Evolutionary conservation across 306 rosid species (phyloP), one percentile per base, ranked within the genome.

Genomic region (Rubus parviflorus): DNA sequence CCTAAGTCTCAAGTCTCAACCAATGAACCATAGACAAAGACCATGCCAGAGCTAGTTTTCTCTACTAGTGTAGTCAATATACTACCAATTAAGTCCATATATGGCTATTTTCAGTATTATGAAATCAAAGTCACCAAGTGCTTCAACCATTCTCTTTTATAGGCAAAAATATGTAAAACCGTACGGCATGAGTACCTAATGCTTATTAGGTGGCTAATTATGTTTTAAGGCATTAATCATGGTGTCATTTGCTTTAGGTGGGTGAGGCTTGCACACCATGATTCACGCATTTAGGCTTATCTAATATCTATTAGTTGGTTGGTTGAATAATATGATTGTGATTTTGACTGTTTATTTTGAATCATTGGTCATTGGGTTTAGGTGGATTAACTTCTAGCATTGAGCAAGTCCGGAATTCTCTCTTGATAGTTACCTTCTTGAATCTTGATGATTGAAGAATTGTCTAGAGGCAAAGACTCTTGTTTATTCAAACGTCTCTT

Each of bases 191-290:
- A 60, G 3, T 49, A 79, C 79, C 85, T 84, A 86, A 79, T 82
- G 79, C 47, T 14, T 12, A 60, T 75, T 57, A 73, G 81, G 82
- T 76, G 75, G 74, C 78, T 46, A 15, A 13, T 61, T 30, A 38
- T 23, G 58, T 45, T 30, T 74, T 20, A 38, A 14, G 75, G 61
- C 17, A 77, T 85, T 53, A 75, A 80, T 86, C 70, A 73, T 63
- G 54, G 22, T 53, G 30, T 72, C 63, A 66, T 79, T 78, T 72
- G 66, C 76, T 72, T 81, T 79, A 76, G 81, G 89, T 79, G 83
- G 77, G 78, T 73, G 85, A 81, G 81, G 73, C 67, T 78, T 72
- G 16, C 67, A 61, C 42, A 61, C 85, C 89, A 75, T 87, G 88
- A 83, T 88, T 83, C 77, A 66, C 57, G 83, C 85, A 82, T 48